Percentiles rank a stretch among this genome's conserved stretches.
Evolutionary conservation across 768 basidiomycete genomes (phyloP).

Genomic region (Tubosaeta sp.): DNA sequence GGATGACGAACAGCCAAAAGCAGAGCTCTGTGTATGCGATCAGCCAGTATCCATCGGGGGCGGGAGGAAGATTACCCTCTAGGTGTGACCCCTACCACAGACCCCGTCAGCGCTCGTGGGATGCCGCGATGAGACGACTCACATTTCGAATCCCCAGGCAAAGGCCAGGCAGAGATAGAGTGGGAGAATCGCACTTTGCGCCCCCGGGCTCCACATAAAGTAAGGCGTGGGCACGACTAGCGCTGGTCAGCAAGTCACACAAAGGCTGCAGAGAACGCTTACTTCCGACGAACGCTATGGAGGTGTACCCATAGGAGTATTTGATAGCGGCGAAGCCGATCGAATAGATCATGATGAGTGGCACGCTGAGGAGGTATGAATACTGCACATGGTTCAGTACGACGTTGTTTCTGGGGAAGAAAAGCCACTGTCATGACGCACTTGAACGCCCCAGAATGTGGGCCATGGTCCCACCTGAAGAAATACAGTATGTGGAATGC

Average conservation of each 20-base stretch:
- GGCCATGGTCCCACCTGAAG: constrained; percentile 65
- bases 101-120: neutral
- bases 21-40: constrained; percentile 55
- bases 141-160: constrained; percentile 77
- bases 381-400: constrained; percentile 44
- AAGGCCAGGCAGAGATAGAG: constrained; percentile 59
- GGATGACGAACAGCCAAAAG: constrained; percentile 79
- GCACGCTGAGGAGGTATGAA: constrained; percentile 62
- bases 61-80: constrained; percentile 49
- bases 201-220: constrained; percentile 46
- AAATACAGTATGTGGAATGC: too few species aligned
- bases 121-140: constrained; percentile 18
- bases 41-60: neutral
- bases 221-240: constrained; percentile 66
- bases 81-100: constrained; percentile 62
- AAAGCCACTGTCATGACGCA: constrained; percentile 74
- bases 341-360: constrained; percentile 53
- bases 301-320: constrained; percentile 61
- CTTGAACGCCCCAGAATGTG: constrained; percentile 72
- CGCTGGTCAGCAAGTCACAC: neutral
- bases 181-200: constrained; percentile 56
- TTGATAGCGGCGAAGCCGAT: constrained; percentile 69
- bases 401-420: neutral
- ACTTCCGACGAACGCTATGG: constrained; percentile 44
- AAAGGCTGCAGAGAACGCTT: neutral